Base-by-base conservation (phyloP, 1,284 basidiomycete genomes). In the Fistulina hepatica region DNA sequence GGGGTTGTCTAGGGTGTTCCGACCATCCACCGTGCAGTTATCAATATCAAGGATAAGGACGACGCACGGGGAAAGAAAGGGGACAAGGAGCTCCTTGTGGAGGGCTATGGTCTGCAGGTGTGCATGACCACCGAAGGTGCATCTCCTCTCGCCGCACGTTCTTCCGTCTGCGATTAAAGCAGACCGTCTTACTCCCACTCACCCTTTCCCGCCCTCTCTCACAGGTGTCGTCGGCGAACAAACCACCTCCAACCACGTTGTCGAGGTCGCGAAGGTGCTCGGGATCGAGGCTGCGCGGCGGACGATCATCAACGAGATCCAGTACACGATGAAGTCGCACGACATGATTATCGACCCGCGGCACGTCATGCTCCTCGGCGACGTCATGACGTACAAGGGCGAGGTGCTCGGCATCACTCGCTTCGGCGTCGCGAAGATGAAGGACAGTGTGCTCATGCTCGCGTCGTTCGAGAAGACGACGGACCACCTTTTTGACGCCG, bases 401-500 rank as follows among this genome's bases (percentile, higher is more conserved):
- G 94, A 98, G 59, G 92, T 99, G 5, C 66, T 99, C 39, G 95
- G 95, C 40, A 98, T 99, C 59, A 99, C 95, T 7, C 84, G 95
- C 16, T 98, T 98, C 62, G 95, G 95, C 57, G 94, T 99, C n/a
- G 91, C 94, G 17, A 98, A 98, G 65, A 98, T 98, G 91, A 98
- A 98, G 64, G 95, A 99, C 63, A 97, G 91, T 51, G 93, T 97
- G 2, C 74, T 98, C 50, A 99, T 98, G 95, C 69, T 98, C 52
- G 95, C 95, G 8, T 95, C 91, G 21, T 99, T 99, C 59, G 95
- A 99, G 62, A 98, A 98, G 67, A 98, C 95, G 20, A 98, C 95
- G 9, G 95, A 98, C 63, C 95, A 98, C 59, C 64, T 99, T 45
- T 99, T 99, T 61, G 93, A 99, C 53, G 95, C 95, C 1, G 88